phyloP scores from a whole-genome alignment of 345 rosid species.

The Euclidium syriacum region DNA sequence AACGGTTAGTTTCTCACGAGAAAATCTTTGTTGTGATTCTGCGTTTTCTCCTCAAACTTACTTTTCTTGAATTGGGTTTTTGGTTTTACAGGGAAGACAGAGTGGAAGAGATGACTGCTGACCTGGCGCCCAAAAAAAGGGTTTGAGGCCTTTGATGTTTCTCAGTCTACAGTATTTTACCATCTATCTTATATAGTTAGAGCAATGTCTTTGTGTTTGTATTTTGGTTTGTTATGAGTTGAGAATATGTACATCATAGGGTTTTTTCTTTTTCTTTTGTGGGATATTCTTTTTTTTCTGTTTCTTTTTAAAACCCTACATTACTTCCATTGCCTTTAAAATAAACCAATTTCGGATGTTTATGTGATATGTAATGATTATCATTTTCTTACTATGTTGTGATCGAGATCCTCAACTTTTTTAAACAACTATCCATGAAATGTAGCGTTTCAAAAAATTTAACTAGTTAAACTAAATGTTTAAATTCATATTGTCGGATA shows the following conservation, averaged over 20 bases:
- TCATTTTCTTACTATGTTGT: too few species aligned
- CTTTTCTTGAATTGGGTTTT: background rate
- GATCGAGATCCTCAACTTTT: background rate
- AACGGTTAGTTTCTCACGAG: slow-evolving; percentile 42
- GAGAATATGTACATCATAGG: slow-evolving; percentile 23
- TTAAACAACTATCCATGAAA: background rate
- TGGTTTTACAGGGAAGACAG: slow-evolving; percentile 55
- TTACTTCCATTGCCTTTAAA: background rate
- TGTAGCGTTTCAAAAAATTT: background rate
- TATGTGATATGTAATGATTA: background rate
- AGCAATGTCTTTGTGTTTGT: background rate
- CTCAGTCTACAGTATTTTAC: slow-evolving; percentile 1
- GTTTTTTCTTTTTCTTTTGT: background rate
- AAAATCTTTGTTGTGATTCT: background rate
- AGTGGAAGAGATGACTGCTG: slow-evolving; percentile 60
- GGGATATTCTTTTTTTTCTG: background rate
- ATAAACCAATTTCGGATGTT: background rate
- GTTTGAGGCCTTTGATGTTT: background rate
- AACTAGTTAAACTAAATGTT: background rate
- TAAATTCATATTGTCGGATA: background rate
- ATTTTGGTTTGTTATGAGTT: background rate
- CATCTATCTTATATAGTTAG: slow-evolving; percentile 21
- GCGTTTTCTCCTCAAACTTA: background rate
- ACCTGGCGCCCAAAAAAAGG: background rate
- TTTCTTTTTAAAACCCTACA: background rate